Base-by-base conservation (phyloP, 176 grass and related monocot genomes). In the Cenchrus purpureus region DNA sequence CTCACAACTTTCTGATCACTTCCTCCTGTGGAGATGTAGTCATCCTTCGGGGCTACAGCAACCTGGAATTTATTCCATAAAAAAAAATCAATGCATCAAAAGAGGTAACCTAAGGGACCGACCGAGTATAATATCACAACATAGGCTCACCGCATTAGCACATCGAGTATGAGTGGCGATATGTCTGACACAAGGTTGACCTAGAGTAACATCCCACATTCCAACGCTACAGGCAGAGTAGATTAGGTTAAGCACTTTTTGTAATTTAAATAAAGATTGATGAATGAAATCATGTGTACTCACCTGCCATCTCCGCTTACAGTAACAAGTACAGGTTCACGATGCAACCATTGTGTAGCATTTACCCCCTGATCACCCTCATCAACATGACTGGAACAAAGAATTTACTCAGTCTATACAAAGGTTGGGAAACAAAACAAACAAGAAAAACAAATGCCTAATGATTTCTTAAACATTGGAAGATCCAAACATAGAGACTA, bases 1-100 rank as follows among this genome's bases (percentile, higher is more conserved):
- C 97, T 98, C 62, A 95, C 97, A 89, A 98, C 81, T 94, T 95
- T 98, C 88, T 98, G 89, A 71, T 98, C 93, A 61, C 92, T 92
- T 77, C 96, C 96, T 73, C 96, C 91, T 65, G 97, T 95, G 79
- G 91, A 92, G 64, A 98, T 87, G 65, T 95, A 98, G 84, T 95
- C 82, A 56, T 94, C 96, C 87, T 94, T 98, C 66, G 90, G 89
- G 58, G 96, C 85, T 59, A 95, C 90, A 82, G 88, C 88, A 52
- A 98, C 83, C 93, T 98, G 84, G 42, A 85, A 85, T 87, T 83
- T 59, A 79, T 78, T 69, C 31, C 84, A 85, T 82, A 58, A 65
- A 61, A 76, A 76, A 71, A 86, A 82, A 66, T 50, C 19, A 42
- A 76, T 83, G 13, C 58, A 87, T 12, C 65, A 82, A 74, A 28